These are phyloP conservation scores for Umbelopsis isabellina DNA, from an alignment of 192 early-diverging fungal genomes.

Conservation along the genomic window DNA sequence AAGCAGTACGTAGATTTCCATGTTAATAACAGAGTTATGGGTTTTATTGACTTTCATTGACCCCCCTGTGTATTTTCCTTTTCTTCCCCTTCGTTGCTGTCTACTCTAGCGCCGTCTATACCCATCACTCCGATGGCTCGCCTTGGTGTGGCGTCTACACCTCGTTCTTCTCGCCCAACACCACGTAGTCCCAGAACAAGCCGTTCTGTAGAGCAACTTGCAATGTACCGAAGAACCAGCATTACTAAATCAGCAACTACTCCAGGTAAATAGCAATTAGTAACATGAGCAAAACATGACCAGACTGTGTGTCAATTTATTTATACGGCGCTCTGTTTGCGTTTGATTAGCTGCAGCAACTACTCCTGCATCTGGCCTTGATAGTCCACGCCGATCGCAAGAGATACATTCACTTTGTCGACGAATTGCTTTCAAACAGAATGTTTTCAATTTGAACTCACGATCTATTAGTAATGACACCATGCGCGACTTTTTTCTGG, in stretches of 20 bases:
- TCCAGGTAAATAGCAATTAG: constrained; percentile 1
- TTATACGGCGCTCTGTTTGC: not conserved
- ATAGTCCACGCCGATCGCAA: constrained; percentile 4
- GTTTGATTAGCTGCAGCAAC: not conserved
- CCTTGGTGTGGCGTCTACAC: constrained; percentile 13
- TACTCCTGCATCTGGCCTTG: not conserved
- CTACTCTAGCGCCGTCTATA: constrained; percentile 1
- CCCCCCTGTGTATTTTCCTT: not conserved
- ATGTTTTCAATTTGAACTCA: not conserved
- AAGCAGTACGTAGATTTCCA: not conserved
- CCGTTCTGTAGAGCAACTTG: constrained; percentile 2
- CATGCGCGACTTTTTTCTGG: constrained; percentile 22
- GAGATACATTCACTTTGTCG: constrained; percentile 21
- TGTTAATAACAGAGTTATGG: not conserved
- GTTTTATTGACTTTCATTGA: not conserved
- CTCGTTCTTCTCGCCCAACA: constrained; percentile 14
- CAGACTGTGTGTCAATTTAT: not conserved
- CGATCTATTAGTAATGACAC: constrained; percentile 19
- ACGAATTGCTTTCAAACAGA: constrained; percentile 22
- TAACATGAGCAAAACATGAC: not conserved
- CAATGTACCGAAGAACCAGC: constrained; percentile 13
- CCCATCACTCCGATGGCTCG: constrained; percentile 22
- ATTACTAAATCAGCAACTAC: constrained; percentile 7
- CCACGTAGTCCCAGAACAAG: constrained; percentile 7
- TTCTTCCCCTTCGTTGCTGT: not conserved